These are phyloP conservation scores for Plasmopara muralis DNA, from an alignment of 352 stramenopile species.

Conservation along the genomic window DNA sequence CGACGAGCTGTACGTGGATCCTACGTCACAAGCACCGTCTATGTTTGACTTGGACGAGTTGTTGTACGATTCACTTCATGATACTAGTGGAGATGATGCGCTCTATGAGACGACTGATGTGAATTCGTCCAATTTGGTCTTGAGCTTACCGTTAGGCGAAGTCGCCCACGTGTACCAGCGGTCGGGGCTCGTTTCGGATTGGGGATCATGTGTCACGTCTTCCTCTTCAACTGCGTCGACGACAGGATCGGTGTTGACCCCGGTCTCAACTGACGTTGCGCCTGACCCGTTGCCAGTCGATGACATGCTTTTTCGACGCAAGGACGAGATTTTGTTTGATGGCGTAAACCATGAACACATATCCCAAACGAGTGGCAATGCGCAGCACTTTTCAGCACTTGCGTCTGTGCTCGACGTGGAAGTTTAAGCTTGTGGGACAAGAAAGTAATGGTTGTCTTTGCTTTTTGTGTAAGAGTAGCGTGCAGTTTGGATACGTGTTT, in stretches of 20 bases:
- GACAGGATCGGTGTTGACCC: background rate
- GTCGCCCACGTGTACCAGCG: constrained; percentile 15
- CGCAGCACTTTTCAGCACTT: constrained; percentile 2
- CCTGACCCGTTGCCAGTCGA: constrained; percentile 1
- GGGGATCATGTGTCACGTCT: constrained; percentile 10
- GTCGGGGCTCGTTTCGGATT: constrained; percentile 6
- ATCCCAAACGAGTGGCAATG: constrained; percentile 6
- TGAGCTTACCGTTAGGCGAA: constrained; percentile 14
- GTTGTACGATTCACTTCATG: constrained; percentile 22
- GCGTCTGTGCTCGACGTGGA: constrained; percentile 12
- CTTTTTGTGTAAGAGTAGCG: constrained; percentile 5
- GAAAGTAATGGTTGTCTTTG: too few species aligned
- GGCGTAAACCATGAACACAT: constrained; percentile 7
- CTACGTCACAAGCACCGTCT: constrained; percentile 19
- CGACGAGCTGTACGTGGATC: constrained; percentile 6
- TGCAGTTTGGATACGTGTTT: constrained; percentile 3
- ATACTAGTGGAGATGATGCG: constrained; percentile 9
- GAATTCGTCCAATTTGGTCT: constrained; percentile 7
- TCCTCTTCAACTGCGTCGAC: constrained; percentile 3
- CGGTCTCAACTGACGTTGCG: background rate
- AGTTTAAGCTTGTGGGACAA: constrained; percentile 6
- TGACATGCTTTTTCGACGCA: constrained; percentile 3
- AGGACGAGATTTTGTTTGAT: constrained; percentile 6
- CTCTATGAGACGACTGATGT: background rate
- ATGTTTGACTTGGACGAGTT: constrained; percentile 24